phyloP scores from a whole-genome alignment of 495 filamentous ascomycete species.

The Aspergillus sclerotioniger region DNA sequence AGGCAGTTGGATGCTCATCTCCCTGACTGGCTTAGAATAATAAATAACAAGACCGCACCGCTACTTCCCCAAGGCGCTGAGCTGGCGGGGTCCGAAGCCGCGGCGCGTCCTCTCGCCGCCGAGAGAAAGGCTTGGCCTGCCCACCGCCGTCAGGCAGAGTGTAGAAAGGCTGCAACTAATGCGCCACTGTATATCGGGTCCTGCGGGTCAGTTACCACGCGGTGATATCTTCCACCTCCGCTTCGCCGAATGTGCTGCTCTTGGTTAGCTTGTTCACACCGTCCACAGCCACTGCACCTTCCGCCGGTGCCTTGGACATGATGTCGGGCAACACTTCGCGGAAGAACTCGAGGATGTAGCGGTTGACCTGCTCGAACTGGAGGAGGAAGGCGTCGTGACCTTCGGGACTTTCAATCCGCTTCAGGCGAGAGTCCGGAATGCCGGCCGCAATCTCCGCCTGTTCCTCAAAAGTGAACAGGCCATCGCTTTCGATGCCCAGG shows the following conservation, averaged over 20 bases:
- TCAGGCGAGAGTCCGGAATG: constrained; percentile 73
- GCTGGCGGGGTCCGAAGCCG: constrained; percentile 12
- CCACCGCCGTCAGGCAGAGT: constrained; percentile 4
- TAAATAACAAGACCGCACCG: constrained; percentile 41
- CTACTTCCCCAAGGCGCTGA: constrained; percentile 33
- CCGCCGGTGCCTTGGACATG: constrained; percentile 60
- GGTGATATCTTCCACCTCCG: constrained; percentile 95
- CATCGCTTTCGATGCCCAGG: constrained; percentile 90
- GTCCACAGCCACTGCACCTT: constrained; percentile 35
- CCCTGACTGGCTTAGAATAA: constrained; percentile 44
- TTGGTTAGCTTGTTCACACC: constrained; percentile 58
- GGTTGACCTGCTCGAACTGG: constrained; percentile 96
- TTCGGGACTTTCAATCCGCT: constrained; percentile 88
- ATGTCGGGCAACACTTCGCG: constrained; percentile 80
- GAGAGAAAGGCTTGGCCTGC: constrained; percentile 15
- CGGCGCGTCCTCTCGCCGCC: constrained; percentile 20
- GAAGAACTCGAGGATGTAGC: constrained; percentile 81
- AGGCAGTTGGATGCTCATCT: constrained; percentile 51
- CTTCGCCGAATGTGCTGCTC: constrained; percentile 88
- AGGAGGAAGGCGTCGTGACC: constrained; percentile 96
- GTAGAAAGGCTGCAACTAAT: constrained; percentile 36
- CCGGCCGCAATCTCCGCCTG: constrained; percentile 85
- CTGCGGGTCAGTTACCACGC: constrained; percentile 65
- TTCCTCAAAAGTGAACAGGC: constrained; percentile 93
- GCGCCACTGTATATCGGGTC: constrained; percentile 17